phyloP scores from a whole-genome alignment of 1,284 basidiomycete genomes.

The Puccinia triticina region DNA sequence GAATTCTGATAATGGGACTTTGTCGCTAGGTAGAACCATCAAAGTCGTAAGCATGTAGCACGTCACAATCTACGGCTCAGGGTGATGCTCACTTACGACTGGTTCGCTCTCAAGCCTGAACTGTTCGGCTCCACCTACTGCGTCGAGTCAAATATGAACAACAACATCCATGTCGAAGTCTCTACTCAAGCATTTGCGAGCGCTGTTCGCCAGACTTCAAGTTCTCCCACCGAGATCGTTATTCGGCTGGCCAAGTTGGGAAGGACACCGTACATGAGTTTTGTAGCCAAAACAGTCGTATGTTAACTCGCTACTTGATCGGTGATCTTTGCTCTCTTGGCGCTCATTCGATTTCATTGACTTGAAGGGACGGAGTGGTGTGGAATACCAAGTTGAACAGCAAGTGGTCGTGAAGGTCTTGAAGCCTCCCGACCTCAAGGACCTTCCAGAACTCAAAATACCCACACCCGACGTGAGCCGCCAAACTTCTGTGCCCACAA shows the following conservation, averaged over 20 bases:
- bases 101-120: not conserved
- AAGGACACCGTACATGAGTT: constrained; percentile 29
- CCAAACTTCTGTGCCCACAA: not conserved
- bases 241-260: constrained; percentile 33
- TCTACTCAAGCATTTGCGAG: constrained; percentile 38
- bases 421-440: constrained; percentile 71
- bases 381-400: constrained; percentile 56
- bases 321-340: not conserved
- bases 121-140: constrained; percentile 35
- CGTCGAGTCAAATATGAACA: constrained; percentile 25
- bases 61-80: not conserved
- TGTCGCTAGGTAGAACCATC: constrained; percentile 5
- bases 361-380: constrained; percentile 29
- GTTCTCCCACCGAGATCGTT: constrained; percentile 32
- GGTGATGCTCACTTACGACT: not conserved
- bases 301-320: not conserved
- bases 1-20: not conserved
- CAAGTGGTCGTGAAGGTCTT: constrained; percentile 67
- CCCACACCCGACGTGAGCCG: constrained; percentile 78
- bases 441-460: constrained; percentile 78
- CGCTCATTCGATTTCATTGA: not conserved
- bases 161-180: constrained; percentile 44
- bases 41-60: constrained; percentile 13
- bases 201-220: constrained; percentile 27
- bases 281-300: constrained; percentile 31